phyloP scores from a whole-genome alignment of 805 yeast genomes.

The Wickerhamomyces canadensis region DNA sequence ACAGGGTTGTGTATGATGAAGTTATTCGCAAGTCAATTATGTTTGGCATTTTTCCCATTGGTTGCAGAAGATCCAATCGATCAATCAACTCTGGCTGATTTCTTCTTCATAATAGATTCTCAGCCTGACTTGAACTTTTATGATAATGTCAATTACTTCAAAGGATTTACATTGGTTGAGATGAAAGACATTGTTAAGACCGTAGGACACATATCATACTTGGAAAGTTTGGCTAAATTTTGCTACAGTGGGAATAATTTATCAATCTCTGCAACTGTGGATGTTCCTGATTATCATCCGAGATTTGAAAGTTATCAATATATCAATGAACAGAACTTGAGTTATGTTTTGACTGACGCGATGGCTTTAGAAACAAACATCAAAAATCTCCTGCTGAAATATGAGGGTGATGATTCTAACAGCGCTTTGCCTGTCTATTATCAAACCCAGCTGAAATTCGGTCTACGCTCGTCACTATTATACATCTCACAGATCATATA shows the following conservation, averaged over 20 bases:
- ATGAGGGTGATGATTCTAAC: not conserved
- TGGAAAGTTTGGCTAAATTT: slow-evolving; percentile 9
- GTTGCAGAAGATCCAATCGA: slow-evolving; percentile 12
- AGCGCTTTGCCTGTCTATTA: not conserved
- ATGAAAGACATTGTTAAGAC: slow-evolving; percentile 7
- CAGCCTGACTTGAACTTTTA: slow-evolving; percentile 11
- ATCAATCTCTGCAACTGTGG: not conserved
- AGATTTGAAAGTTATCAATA: slow-evolving; percentile 1
- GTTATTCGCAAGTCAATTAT: slow-evolving; percentile 6
- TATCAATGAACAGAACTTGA: slow-evolving; percentile 1
- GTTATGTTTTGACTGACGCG: slow-evolving; percentile 1
- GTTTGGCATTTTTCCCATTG: slow-evolving; percentile 9
- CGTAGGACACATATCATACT: slow-evolving; percentile 10
- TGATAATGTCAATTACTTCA: slow-evolving; percentile 8
- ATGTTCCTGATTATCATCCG: not conserved
- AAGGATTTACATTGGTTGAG: slow-evolving; percentile 8
- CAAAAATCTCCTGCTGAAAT: not conserved
- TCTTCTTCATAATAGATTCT: slow-evolving; percentile 6
- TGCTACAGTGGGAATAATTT: slow-evolving; percentile 13
- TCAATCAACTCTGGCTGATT: slow-evolving; percentile 7
- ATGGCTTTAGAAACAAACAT: not conserved
- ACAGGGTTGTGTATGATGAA: slow-evolving; percentile 12
- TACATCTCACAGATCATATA: slow-evolving; percentile 11
- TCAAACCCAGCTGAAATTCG: slow-evolving; percentile 5
- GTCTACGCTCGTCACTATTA: slow-evolving; percentile 4